Percentiles rank a stretch among this genome's conserved stretches.
These are phyloP conservation scores for Cardamine resedifolia DNA, from an alignment of 345 rosid species.

Conservation along the genomic window DNA sequence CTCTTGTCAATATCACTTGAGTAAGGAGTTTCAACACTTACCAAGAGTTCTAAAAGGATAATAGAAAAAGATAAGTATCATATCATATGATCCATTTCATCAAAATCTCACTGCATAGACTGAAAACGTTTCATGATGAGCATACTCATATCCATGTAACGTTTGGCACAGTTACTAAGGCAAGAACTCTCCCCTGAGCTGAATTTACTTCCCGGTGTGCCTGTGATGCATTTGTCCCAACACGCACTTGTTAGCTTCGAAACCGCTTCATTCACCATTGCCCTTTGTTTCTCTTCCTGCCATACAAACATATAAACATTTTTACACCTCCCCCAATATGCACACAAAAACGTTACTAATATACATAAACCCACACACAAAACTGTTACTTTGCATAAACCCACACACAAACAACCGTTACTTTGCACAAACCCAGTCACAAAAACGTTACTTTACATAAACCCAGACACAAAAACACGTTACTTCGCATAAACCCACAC, in stretches of 20 bases:
- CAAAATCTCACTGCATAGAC: constrained; percentile 50
- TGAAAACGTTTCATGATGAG: constrained; percentile 83
- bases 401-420: background rate
- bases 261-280: constrained; percentile 79
- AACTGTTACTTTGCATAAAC: background rate
- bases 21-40: background rate
- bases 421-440: background rate
- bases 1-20: background rate
- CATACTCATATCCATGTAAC: constrained; percentile 76
- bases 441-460: background rate
- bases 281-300: constrained; percentile 90
- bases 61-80: background rate
- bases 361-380: background rate
- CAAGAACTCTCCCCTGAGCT: constrained; percentile 86
- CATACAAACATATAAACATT: background rate
- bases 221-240: constrained; percentile 93
- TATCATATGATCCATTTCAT: background rate
- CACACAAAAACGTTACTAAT: background rate
- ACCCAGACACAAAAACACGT: background rate
- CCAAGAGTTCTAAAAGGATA: background rate
- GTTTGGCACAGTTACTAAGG: constrained; percentile 73
- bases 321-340: background rate
- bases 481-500: background rate
- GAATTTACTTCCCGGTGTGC: constrained; percentile 87
- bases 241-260: constrained; percentile 77